These are phyloP conservation scores for Solanum gandarillasii DNA, from an alignment of 257 asterid species.

Conservation along the genomic window DNA sequence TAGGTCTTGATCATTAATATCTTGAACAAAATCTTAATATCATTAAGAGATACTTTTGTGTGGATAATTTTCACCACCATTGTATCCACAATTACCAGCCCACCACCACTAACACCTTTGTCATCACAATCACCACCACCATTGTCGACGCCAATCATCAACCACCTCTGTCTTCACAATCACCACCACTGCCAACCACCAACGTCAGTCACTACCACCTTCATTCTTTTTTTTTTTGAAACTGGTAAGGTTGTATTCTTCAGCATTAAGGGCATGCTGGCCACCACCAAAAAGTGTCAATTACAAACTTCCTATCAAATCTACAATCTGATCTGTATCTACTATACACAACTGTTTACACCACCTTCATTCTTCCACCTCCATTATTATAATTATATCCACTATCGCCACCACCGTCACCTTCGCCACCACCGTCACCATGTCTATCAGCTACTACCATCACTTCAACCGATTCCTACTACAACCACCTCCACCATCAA, in stretches of 20 bases:
- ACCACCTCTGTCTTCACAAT: not conserved
- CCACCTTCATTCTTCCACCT: not conserved
- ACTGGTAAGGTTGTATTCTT: too few species aligned
- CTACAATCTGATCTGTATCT: too few species aligned
- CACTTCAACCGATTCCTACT: not conserved
- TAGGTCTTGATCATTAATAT: not conserved
- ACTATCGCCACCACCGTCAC: not conserved
- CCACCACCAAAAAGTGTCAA: too few species aligned
- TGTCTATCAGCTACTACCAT: not conserved
- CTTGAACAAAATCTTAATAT: not conserved
- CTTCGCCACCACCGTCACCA: not conserved
- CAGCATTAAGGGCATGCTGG: too few species aligned
- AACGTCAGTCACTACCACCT: not conserved
- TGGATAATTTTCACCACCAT: not conserved
- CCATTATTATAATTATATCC: not conserved
- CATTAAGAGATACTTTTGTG: not conserved
- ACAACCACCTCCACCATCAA: not conserved
- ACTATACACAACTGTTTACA: too few species aligned
- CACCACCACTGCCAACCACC: not conserved
- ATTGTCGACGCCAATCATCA: not conserved
- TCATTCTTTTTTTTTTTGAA: too few species aligned
- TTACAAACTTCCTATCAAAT: too few species aligned
- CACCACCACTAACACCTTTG: not conserved
- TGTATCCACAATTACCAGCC: not conserved
- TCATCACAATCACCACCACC: not conserved